These are phyloP conservation scores for Tulasnella sp. DNA, from an alignment of 768 basidiomycete species.

Conservation along the genomic window DNA sequence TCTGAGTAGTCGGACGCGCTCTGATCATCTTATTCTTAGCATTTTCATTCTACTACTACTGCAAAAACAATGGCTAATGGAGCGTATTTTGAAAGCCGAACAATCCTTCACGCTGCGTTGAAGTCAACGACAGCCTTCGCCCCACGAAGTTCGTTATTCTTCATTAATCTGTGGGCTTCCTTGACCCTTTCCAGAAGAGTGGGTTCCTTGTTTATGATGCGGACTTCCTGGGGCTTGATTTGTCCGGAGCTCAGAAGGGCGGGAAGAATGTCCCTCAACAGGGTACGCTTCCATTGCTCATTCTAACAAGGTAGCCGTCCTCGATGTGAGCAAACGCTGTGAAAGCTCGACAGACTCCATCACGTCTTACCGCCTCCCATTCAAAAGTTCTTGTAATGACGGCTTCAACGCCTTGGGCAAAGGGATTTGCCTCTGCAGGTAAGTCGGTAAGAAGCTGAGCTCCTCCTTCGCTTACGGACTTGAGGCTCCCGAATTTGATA, in stretches of 20 bases:
- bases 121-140: conserved; percentile 14
- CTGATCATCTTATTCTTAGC: too few species aligned
- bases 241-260: not conserved
- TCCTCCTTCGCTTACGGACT: conserved; percentile 35
- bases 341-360: not conserved
- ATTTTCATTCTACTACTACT: not conserved
- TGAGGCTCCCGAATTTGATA: conserved; percentile 37
- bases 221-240: conserved; percentile 17
- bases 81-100: not conserved
- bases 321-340: not conserved
- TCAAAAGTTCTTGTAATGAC: conserved; percentile 16
- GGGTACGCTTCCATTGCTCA: not conserved
- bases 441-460: not conserved
- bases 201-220: not conserved
- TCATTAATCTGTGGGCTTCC: conserved; percentile 6
- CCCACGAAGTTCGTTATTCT: conserved; percentile 1
- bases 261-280: conserved; percentile 17
- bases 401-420: not conserved
- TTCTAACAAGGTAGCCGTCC: not conserved
- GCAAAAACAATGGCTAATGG: not conserved
- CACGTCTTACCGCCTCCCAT: conserved; percentile 23
- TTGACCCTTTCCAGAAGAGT: not conserved
- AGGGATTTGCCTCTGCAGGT: not conserved
- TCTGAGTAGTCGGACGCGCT: too few species aligned
- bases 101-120: not conserved